Evolutionary conservation across 305 asterid species (phyloP).

Genomic region (Ruellia speciosa): DNA sequence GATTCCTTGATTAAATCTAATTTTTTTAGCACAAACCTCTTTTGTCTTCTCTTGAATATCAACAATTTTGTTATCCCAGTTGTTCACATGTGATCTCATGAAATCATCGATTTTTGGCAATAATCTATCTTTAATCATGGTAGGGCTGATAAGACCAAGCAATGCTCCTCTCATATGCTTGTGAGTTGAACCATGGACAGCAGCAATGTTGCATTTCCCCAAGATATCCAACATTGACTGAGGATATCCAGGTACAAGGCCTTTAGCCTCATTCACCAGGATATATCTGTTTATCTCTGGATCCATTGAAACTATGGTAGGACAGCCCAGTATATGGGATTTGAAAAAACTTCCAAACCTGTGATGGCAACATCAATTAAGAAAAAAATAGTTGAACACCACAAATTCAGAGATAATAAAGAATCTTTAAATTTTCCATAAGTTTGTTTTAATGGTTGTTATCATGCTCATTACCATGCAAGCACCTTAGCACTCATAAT

Average conservation of each 20-base stretch:
- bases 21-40: slow-evolving; percentile 42
- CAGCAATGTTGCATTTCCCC: slow-evolving; percentile 91
- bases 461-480: background rate
- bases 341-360: slow-evolving; percentile 84
- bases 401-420: slow-evolving; percentile 1
- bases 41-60: slow-evolving; percentile 92
- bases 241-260: slow-evolving; percentile 92
- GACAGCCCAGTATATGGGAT: slow-evolving; percentile 87
- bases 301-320: slow-evolving; percentile 92
- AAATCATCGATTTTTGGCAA: slow-evolving; percentile 75
- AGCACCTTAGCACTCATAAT: too few relatives aligned
- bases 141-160: slow-evolving; percentile 72
- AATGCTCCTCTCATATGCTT: slow-evolving; percentile 90
- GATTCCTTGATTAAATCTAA: slow-evolving; percentile 22
- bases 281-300: slow-evolving; percentile 74
- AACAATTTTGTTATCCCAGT: slow-evolving; percentile 55
- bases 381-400: slow-evolving; percentile 19
- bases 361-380: slow-evolving; percentile 12
- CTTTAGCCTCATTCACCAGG: slow-evolving; percentile 74
- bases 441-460: background rate
- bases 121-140: slow-evolving; percentile 67
- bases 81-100: slow-evolving; percentile 74
- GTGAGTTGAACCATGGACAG: slow-evolving; percentile 87
- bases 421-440: background rate
- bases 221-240: slow-evolving; percentile 90